Base-by-base conservation (phyloP, 2,329 filamentous ascomycete species). In the Aspergillus awamori region DNA sequence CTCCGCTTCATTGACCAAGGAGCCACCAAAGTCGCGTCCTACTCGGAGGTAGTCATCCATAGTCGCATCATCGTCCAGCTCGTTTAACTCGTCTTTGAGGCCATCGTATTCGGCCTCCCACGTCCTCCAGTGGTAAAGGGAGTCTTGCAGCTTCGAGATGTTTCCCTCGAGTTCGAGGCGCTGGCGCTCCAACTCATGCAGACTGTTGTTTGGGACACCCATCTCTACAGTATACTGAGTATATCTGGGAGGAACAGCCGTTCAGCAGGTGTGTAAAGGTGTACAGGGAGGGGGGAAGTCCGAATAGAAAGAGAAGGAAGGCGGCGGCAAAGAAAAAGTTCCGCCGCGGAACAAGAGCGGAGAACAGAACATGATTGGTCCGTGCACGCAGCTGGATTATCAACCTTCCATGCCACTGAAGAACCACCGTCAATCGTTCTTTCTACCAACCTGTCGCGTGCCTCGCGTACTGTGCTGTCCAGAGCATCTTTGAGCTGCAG, bases 91-190 rank as follows among this genome's bases (percentile, higher is more conserved):
- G 74, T 96, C 92, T 73, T 91, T 93, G 63, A 98, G 83, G 24
- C 89, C 87, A 73, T 97, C 92, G 76, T 98, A 98, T 75, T 98
- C 94, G 52, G 90, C 87, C 74, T 96, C 93, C 86, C 91, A 96
- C 58, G 88, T 89, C 65, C 91, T 90, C 94, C 94, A 99, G 79
- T 96, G 89, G 64, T 88, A 87, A 57, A 98, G 83, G 6, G 90
- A 88, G 70, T 89, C 87, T 58, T 86, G 86, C 20, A 98, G 84
- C 73, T 92, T 87, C 53, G 83, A 79, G 51, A 96, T 84, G 65
- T 89, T 92, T 39, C 87, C 84, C 75, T 97, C 91, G 7, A 98
- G 87, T 63, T 88, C 84, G 66, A 85, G 81, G 15, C 91, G 86
- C 71, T 94, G 91, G 63, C 85, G 85, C 75, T 96, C 92, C 45